phyloP scores from a whole-genome alignment of 345 rosid genomes.

The Eucalyptus marginata region DNA sequence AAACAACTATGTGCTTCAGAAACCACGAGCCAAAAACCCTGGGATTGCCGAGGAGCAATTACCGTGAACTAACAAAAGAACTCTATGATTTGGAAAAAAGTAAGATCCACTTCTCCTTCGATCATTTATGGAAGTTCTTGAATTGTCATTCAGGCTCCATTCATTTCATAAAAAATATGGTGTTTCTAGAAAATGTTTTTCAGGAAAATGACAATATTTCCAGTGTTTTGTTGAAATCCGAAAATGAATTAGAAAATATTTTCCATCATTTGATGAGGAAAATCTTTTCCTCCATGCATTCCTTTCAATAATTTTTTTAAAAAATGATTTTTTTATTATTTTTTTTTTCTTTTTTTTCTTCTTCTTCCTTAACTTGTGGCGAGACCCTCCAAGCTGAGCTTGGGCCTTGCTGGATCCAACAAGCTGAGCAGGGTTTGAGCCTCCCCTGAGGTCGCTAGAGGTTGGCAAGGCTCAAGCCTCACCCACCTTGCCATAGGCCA shows the following conservation, averaged over 20 bases:
- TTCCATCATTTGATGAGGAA: rapidly evolving
- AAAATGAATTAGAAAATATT: too few species aligned
- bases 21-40: neutral
- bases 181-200: rapidly evolving
- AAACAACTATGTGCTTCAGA: neutral
- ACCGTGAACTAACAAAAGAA: neutral
- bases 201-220: rapidly evolving
- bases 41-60: neutral
- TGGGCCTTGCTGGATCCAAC: rapidly evolving
- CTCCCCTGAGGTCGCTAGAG: rapidly evolving
- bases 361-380: rapidly evolving
- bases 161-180: rapidly evolving
- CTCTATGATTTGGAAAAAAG: neutral
- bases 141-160: neutral
- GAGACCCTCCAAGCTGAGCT: rapidly evolving
- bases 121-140: neutral
- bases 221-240: rapidly evolving
- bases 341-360: too few species aligned
- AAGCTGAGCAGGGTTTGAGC: rapidly evolving
- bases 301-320: too few species aligned
- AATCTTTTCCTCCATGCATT: too few species aligned
- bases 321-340: rapidly evolving
- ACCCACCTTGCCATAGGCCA: rapidly evolving
- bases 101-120: neutral
- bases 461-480: too few species aligned